Percentiles rank a stretch among this genome's conserved stretches.
These are phyloP conservation scores for Epichloe hybrida DNA, from an alignment of 2,329 filamentous ascomycete genomes.

Conservation along the genomic window DNA sequence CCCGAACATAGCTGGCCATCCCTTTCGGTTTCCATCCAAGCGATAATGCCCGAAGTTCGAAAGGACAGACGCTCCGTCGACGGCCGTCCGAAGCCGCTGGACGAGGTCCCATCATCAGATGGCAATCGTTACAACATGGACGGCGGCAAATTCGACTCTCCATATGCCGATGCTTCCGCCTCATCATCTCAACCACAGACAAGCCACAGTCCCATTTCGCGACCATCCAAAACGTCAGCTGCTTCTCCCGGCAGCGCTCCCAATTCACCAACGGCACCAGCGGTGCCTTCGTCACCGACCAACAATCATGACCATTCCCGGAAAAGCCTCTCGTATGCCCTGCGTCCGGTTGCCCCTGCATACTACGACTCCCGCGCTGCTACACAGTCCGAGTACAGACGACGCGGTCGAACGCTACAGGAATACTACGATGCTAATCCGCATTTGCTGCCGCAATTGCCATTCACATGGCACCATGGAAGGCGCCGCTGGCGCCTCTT, in stretches of 20 bases:
- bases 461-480: constrained; percentile 28
- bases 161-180: not conserved
- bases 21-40: not conserved
- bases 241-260: not conserved
- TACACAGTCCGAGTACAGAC: constrained; percentile 20
- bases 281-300: not conserved
- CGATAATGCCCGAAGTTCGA: constrained; percentile 18
- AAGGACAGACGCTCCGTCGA: constrained; percentile 13
- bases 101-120: not conserved
- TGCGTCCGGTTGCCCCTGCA: constrained; percentile 19
- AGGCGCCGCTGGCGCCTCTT: constrained; percentile 29
- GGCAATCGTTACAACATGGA: too few species aligned
- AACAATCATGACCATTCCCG: constrained; percentile 8
- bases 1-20: too few species aligned
- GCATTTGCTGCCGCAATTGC: constrained; percentile 24
- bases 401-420: constrained; percentile 22
- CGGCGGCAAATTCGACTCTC: not conserved
- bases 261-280: not conserved
- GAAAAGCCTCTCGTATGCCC: constrained; percentile 22
- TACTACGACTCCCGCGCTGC: constrained; percentile 28
- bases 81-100: constrained; percentile 4
- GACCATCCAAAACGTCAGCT: not conserved
- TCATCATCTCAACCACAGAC: not conserved
- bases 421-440: constrained; percentile 28
- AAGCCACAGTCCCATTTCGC: not conserved